Percentiles rank a stretch among this genome's conserved stretches.
These are phyloP conservation scores for Thelonectria blattea DNA, from an alignment of 2,329 filamentous ascomycete genomes.

Conservation along the genomic window DNA sequence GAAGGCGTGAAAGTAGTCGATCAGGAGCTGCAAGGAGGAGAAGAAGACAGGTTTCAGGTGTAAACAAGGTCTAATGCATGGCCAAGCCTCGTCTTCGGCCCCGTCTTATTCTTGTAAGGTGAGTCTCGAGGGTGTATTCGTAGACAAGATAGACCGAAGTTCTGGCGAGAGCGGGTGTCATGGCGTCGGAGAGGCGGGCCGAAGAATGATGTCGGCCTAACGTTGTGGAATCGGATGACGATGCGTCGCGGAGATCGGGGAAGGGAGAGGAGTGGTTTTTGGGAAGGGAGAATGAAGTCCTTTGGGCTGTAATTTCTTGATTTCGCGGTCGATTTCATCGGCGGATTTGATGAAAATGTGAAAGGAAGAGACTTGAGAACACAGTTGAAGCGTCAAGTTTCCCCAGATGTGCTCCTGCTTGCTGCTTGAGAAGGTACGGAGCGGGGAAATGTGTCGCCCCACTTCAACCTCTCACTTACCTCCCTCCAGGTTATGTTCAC, in stretches of 20 bases:
- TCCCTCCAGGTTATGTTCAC: constrained; percentile 15
- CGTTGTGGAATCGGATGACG: constrained; percentile 36
- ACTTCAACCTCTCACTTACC: constrained; percentile 20
- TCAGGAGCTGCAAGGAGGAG: not conserved
- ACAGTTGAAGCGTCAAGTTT: not conserved
- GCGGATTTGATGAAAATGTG: not conserved
- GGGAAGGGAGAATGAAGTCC: constrained; percentile 5
- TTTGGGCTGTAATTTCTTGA: not conserved
- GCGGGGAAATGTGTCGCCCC: constrained; percentile 12
- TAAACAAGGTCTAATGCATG: constrained; percentile 7
- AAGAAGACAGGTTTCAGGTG: not conserved
- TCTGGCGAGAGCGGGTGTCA: constrained; percentile 38
- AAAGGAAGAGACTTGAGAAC: not conserved
- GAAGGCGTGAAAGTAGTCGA: not conserved
- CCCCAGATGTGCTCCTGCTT: not conserved
- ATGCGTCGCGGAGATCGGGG: constrained; percentile 19
- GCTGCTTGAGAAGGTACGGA: constrained; percentile 23
- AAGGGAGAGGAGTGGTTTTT: constrained; percentile 7
- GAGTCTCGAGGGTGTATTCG: not conserved
- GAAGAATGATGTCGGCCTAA: constrained; percentile 36
- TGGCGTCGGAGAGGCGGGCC: constrained; percentile 45
- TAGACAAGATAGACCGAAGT: constrained; percentile 30
- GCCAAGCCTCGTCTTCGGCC: not conserved
- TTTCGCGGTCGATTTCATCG: not conserved
- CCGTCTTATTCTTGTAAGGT: not conserved